Evolutionary conservation across 2,329 filamentous ascomycete genomes (phyloP), one percentile per base, ranked within the genome.

Genomic region (Colletotrichum shisoi): DNA sequence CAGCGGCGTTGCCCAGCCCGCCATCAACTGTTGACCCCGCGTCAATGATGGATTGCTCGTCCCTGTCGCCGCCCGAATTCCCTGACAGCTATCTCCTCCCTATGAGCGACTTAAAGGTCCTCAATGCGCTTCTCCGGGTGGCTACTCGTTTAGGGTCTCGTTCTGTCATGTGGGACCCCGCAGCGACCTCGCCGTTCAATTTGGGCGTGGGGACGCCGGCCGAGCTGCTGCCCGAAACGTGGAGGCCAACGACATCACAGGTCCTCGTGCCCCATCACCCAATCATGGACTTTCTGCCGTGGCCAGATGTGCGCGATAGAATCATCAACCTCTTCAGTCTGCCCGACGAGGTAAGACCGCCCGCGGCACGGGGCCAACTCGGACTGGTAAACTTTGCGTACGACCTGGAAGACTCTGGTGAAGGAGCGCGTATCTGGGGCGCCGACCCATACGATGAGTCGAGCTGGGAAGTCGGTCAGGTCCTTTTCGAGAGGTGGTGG

Each of bases 401-500:
- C 62, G 86, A 88, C 70, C 74, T 88, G 52, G 85, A 88, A 70
- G 84, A 88, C 70, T 74, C 72, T 3, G 73, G 80, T 0, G 85
- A 87, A 70, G 85, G 85, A 1, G 71, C 83, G 58, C 73, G 81
- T 13, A 79, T 88, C 68, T 83, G 80, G 73, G 81, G 83, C 4
- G 72, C 75, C 0, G 82, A 86, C 68, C 82, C 84, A 21, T 84
- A 81, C 68, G 78, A 84, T 56, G 75, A 79, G 6, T 72, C 73
- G 27, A 78, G 77, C 37, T 89, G 85, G 85, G 86, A 89, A 73
- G 79, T 88, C 13, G 85, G 85, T 1, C 84, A 87, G 73, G 71
- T 80, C n/a, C 74, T 87, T 24, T 87, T 87, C 73, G 80, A 83
- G 73, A 79, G 81, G 46, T 88, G 86, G 86, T 89, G 85, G 85